Conservation (phyloP, 768 basidiomycete genomes). For the Scleroderma citrinum region DNA sequence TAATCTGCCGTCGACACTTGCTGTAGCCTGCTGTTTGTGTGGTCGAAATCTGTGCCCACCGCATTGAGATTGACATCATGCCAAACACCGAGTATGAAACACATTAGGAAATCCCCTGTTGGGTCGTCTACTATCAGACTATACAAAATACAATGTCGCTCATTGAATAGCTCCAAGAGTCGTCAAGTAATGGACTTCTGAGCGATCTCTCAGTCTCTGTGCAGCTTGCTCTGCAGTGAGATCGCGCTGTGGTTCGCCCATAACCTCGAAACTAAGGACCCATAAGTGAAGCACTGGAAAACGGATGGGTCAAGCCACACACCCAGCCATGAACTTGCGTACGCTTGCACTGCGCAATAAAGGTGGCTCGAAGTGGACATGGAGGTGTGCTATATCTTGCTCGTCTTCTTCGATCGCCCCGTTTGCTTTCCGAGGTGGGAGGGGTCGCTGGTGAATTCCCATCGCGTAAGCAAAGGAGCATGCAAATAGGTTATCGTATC, state of each 20-base stretch:
- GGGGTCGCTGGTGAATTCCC: constrained; percentile 86
- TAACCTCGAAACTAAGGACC: constrained; percentile 68
- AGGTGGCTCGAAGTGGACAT: constrained; percentile 85
- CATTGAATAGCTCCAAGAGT: not conserved
- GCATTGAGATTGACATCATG: too few species aligned
- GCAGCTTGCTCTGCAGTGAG: constrained; percentile 89
- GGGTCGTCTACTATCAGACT: too few species aligned
- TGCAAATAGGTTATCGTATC: constrained; percentile 74
- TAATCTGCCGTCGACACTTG: too few species aligned
- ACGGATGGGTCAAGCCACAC: constrained; percentile 17
- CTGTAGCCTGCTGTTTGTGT: too few species aligned
- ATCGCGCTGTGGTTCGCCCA: constrained; percentile 88
- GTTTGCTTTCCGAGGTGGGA: constrained; percentile 35
- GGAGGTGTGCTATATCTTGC: constrained; percentile 67
- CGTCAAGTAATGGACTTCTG: constrained; percentile 55
- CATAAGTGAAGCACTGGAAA: constrained; percentile 1
- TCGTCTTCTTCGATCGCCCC: constrained; percentile 30
- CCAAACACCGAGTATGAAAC: too few species aligned
- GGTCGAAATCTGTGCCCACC: too few species aligned
- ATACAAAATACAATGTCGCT: not conserved
- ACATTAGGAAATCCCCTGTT: too few species aligned
- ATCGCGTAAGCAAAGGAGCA: constrained; percentile 93
- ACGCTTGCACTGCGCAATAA: constrained; percentile 76
- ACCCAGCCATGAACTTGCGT: constrained; percentile 89
- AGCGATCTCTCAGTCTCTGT: constrained; percentile 44